Evolutionary conservation across 2,329 filamentous ascomycete species (phyloP).

Genomic region (Cordyceps farinosa): DNA sequence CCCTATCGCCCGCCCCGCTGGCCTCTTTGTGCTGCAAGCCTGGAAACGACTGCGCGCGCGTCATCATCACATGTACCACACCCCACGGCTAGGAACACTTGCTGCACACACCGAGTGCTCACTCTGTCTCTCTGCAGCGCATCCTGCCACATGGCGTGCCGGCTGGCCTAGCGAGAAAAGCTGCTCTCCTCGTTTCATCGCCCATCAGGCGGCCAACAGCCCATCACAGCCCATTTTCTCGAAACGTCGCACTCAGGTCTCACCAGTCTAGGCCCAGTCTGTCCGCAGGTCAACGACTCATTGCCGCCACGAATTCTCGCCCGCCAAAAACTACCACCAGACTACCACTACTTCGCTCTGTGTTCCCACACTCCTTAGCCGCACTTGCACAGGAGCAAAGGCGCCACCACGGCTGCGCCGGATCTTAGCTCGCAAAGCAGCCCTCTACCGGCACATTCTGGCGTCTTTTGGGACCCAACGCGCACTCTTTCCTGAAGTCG

Average conservation of each 20-base stretch:
- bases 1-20: slow-evolving; percentile 10
- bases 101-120: no score
- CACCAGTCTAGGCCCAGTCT: slow-evolving; percentile 6
- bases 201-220: background rate
- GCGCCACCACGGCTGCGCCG: slow-evolving; percentile 10
- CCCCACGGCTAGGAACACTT: no score
- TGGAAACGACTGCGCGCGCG: slow-evolving; percentile 11
- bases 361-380: background rate
- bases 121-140: background rate
- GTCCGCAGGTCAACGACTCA: background rate
- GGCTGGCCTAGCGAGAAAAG: background rate
- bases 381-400: background rate
- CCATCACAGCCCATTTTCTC: background rate
- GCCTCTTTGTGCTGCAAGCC: background rate
- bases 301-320: background rate
- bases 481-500: background rate
- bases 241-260: background rate
- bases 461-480: background rate
- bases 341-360: background rate
- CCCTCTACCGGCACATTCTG: background rate
- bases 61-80: slow-evolving; percentile 15
- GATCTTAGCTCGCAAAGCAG: slow-evolving; percentile 4
- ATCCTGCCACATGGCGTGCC: slow-evolving; percentile 6
- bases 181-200: background rate
- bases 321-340: background rate